These are phyloP conservation scores for Cystobasidium ongulense DNA, from an alignment of 768 basidiomycete species.

Conservation along the genomic window DNA sequence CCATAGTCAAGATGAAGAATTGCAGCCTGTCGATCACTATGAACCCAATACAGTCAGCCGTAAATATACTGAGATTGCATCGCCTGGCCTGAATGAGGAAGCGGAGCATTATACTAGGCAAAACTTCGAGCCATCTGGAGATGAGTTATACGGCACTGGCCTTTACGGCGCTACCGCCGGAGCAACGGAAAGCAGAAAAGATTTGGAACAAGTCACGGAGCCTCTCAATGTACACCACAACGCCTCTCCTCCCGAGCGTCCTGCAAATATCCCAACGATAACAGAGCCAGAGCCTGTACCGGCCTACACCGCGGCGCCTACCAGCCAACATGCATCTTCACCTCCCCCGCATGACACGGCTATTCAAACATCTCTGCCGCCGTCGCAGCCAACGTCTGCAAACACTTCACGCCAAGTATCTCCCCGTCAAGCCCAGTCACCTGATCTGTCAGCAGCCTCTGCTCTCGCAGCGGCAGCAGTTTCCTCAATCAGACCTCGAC, in stretches of 20 bases:
- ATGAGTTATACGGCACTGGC: slow-evolving; percentile 6
- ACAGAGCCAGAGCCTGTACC: neutral
- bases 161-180: neutral
- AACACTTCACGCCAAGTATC: neutral
- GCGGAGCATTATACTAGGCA: neutral
- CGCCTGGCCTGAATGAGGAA: no score
- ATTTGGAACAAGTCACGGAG: neutral
- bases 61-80: no score
- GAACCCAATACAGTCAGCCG: neutral
- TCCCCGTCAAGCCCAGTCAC: neutral
- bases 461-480: neutral
- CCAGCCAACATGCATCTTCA: neutral
- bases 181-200: neutral
- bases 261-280: neutral
- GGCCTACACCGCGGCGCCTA: neutral
- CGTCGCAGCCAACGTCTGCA: neutral
- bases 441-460: neutral
- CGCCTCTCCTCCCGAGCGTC: neutral
- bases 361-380: neutral
- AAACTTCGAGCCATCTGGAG: neutral
- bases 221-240: neutral
- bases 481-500: neutral
- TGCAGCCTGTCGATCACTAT: neutral
- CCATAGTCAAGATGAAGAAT: neutral
- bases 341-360: neutral